Evolutionary conservation across 495 filamentous ascomycete genomes (phyloP), one percentile per base, ranked within the genome.

Genomic region (Podospora bellae-mahoneyi): DNA sequence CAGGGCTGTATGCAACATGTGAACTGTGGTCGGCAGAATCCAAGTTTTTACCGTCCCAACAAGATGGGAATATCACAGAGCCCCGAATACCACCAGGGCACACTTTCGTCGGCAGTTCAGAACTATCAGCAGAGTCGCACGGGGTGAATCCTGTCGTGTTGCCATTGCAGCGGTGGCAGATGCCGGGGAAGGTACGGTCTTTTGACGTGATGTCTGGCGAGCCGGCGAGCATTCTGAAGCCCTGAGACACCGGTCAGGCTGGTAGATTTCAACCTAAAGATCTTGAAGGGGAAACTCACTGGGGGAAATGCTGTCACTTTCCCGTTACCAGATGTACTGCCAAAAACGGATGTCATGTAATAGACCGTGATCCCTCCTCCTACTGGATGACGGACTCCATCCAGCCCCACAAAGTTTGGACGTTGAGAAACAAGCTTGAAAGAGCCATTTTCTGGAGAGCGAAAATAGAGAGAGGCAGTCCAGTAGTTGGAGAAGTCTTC

Each of bases 11-110:
- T 3, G 79, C 74, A 71, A 89, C 81, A 73, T 90, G 88, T 15
- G 80, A 79, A 75, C 84, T 83, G 74, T 89, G 84, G 75, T 86
- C 79, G 0, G 76, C 62, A 4, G 77, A 77, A 71, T 87, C 83
- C 64, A 86, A 84, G 34, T 89, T 81, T 44, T 69, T 81, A 26
- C 89, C 88, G 73, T 92, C 87, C 88, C 89, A 92, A 82, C 90
- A 93, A 5, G 54, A 60, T 10, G 20, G 65, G 39, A 77, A 72
- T 57, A 78, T 0, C 73, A 76, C 7, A 75, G 72, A 0, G 54
- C 64, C 53, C 74, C 76, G 0, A 74, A 77, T 28, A 76, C 77
- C 27, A 71, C 54, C 57, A 58, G 68, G 2, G 72, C 70, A 58
- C 74, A 39, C 13, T 18, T 18, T 62, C 0, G 23, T 32, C 6